These are phyloP conservation scores for Sequoiadendron giganteum DNA, from an alignment of 75 land plant species.

Conservation along the genomic window DNA sequence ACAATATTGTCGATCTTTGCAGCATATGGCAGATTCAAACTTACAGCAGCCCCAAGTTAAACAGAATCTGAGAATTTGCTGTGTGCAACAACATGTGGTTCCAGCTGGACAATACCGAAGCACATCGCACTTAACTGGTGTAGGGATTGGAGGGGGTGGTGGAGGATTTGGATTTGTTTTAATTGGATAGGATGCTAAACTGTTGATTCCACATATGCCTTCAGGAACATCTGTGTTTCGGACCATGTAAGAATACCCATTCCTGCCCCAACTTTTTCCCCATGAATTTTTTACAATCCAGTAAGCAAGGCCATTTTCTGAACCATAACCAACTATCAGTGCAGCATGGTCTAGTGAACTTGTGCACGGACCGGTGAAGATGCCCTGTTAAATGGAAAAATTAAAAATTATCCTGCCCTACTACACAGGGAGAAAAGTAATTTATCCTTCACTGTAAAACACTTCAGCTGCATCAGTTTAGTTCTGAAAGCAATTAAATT, in stretches of 20 bases:
- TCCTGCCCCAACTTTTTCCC: conserved; percentile 73
- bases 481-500: neutral
- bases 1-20: conserved; percentile 58
- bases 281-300: conserved; percentile 87
- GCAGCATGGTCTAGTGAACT: conserved; percentile 70
- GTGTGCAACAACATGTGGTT: conserved; percentile 71
- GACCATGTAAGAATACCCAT: conserved; percentile 60
- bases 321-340: conserved; percentile 70
- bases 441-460: neutral
- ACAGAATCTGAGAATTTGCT: conserved; percentile 47
- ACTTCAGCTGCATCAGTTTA: neutral
- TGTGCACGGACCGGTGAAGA: conserved; percentile 67
- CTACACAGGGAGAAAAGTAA: neutral
- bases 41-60: conserved; percentile 71
- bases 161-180: conserved; percentile 56
- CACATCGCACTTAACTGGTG: conserved; percentile 53
- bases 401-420: neutral
- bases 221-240: conserved; percentile 41
- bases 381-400: conserved; percentile 42
- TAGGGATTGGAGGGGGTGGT: conserved; percentile 57
- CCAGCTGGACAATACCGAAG: conserved; percentile 52
- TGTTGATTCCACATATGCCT: conserved; percentile 76
- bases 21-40: conserved; percentile 67
- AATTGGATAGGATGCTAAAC: conserved; percentile 67
- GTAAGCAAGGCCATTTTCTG: conserved; percentile 58